Base-by-base conservation (phyloP, 305 asterid genomes). In the Fraxinus dipetala region DNA sequence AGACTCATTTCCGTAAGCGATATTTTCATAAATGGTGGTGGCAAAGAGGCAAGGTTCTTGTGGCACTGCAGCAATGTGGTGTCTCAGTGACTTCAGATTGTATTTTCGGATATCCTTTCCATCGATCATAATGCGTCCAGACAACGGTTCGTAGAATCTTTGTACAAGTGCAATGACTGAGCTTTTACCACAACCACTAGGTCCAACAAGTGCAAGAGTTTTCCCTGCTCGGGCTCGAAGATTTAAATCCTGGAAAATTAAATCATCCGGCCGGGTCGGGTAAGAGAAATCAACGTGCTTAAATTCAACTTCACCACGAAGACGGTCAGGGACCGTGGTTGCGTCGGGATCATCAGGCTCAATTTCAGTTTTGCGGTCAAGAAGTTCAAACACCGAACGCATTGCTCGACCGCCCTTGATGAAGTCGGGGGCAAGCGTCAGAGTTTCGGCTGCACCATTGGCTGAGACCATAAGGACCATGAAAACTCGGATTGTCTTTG, bases 381-480 rank as follows among this genome's bases (percentile, higher is more conserved):
- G 97, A 2, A 96, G 96, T 73, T 91, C 97, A 26, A 96, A 96
- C 14, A 95, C 98, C 0, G 98, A 96, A 2, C 92, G 91, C 98
- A 96, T 93, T 16, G 99, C 99, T 0, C 94, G 92, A 4, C 98
- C 98, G 0, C 99, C 99, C 86, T 95, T 96, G 90, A 95, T 91
- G 88, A 95, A 92, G 79, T 96, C 98, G 0, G 99, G 99, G 79
- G 98, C 98, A 3, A 96, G 91, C 77, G 98, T 94, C 32, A 96
- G 89, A 0, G 98, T 91, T 80, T 96, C 99, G 6, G 98, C 99
- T 0, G 99, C 99, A 34, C 97, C 98, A n/a, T 96, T 95, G 16
- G 99, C 99, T 0, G 99, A 96, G 73, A 96, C 97, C 99, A 96
- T 95, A 82, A 96, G 98, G 83, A 96, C 98, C 98, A 96, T 92